Evolutionary conservation across 805 yeast genomes (phyloP).

Genomic region (Nakazawaea wickerhamii): DNA sequence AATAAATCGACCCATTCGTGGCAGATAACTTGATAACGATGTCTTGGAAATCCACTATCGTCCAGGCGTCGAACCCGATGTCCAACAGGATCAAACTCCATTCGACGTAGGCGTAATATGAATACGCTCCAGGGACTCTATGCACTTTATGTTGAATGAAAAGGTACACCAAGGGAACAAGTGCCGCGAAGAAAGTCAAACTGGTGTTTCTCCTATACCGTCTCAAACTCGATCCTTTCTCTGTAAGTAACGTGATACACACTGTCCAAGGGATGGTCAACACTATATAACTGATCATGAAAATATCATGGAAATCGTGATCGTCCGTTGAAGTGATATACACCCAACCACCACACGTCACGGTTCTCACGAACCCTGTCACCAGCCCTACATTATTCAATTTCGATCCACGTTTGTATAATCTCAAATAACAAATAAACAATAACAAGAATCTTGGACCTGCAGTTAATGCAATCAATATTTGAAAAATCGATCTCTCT

Average conservation of each 20-base stretch:
- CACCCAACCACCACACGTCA: slow-evolving; percentile 98
- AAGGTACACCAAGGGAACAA: slow-evolving; percentile 81
- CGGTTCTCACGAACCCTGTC: slow-evolving; percentile 79
- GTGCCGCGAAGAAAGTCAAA: slow-evolving; percentile 57
- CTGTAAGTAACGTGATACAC: slow-evolving; percentile 46
- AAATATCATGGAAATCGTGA: slow-evolving; percentile 92
- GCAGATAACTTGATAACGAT: slow-evolving; percentile 44
- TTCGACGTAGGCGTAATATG: slow-evolving; percentile 89
- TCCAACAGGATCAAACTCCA: slow-evolving; percentile 87
- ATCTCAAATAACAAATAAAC: slow-evolving; percentile 45
- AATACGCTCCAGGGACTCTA: slow-evolving; percentile 87
- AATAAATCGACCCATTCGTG: slow-evolving; percentile 6
- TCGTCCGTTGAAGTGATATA: slow-evolving; percentile 96
- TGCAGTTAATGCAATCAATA: slow-evolving; percentile 85
- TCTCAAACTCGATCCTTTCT: slow-evolving; percentile 41
- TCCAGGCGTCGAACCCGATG: slow-evolving; percentile 77
- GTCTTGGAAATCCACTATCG: slow-evolving; percentile 62
- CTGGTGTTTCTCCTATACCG: slow-evolving; percentile 50
- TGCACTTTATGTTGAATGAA: slow-evolving; percentile 92
- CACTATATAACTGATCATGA: slow-evolving; percentile 87
- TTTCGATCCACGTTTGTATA: slow-evolving; percentile 30
- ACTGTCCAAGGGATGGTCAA: slow-evolving; percentile 90
- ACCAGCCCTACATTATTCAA: slow-evolving; percentile 37
- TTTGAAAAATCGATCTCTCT: slow-evolving; percentile 87
- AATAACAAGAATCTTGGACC: slow-evolving; percentile 82